Evolutionary conservation across 1,139 yeast species (phyloP), one percentile per base, ranked within the genome.

Genomic region (Spencermartinsiella ligniputridi): DNA sequence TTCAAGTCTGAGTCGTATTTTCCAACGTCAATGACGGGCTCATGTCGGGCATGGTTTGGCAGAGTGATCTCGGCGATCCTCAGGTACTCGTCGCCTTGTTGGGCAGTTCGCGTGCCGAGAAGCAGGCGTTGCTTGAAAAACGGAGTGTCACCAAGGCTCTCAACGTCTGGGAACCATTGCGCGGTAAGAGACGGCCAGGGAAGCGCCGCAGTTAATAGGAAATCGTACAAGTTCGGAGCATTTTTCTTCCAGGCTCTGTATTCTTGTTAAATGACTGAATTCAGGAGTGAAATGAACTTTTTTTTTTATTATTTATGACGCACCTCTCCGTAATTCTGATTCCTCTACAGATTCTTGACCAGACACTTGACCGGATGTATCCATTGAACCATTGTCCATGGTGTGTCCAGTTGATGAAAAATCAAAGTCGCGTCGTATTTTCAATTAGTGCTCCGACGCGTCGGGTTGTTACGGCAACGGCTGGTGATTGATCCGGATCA

Each of bases 221-320:
- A 71, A 63, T 87, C 87, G 67, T 92, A 92, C 42, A 92, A 70
- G 53, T 88, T 74, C 13, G 96, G 96, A n/a, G 92, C 85, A 11
- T 95, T 82, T 61, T 92, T 92, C 65, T 90, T 90, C 98, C 98
- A 92, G 47, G 86, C 85, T 60, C 89, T 86, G 71, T 81, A 89
- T 65, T 87, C 96, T 62, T 34, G 32, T 27, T n/a, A 27, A 15
- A 8, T n/a, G 15, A 27, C 11, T 6, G 32, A 27, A 27, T 9
- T 27, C 5, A 27, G 5, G n/a, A 27, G n/a, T 27, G 13, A 27
- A 27, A 27, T 38, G 38, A n/a, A n/a, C n/a, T n/a, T n/a, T n/a
- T n/a, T n/a, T n/a, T n/a, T n/a, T n/a, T n/a, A n/a, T n/a, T n/a
- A n/a, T n/a, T n/a, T n/a, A n/a, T n/a, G n/a, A n/a, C n/a, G n/a